A percentile compares a stretch with the other conserved stretches of the same genome.
Evolutionary conservation across 2,329 filamentous ascomycete genomes (phyloP).

Genomic region (Hirsutella rhossiliensis): DNA sequence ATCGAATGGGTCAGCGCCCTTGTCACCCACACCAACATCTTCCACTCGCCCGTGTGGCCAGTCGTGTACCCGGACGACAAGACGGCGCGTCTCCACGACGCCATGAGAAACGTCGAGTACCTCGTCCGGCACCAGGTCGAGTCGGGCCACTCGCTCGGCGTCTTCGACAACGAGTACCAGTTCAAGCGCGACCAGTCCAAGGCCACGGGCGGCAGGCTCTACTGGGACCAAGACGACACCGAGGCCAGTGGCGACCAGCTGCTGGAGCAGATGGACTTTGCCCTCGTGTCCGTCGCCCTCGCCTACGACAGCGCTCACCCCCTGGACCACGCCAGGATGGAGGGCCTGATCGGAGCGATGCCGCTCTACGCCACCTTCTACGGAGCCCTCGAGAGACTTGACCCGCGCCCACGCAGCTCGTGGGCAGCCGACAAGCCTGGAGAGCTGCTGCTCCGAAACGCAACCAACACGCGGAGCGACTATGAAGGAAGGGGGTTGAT

Average conservation of each 20-base stretch:
- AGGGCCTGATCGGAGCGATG: neutral
- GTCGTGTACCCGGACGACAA: slow-evolving; percentile 7
- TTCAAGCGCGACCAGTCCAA: slow-evolving; percentile 12
- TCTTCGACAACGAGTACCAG: slow-evolving; percentile 13
- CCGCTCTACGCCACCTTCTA: neutral
- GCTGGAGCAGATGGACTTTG: slow-evolving; percentile 19
- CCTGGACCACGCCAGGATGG: slow-evolving; percentile 6
- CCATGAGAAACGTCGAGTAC: slow-evolving; percentile 3
- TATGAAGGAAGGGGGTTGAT: slow-evolving; percentile 15
- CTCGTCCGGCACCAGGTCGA: slow-evolving; percentile 9
- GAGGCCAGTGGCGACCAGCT: slow-evolving; percentile 6
- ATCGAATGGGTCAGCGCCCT: slow-evolving; percentile 12
- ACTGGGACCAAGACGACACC: slow-evolving; percentile 11
- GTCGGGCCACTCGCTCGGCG: slow-evolving; percentile 9
- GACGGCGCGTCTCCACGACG: slow-evolving; percentile 6
- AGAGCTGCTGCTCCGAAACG: slow-evolving; percentile 13
- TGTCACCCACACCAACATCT: slow-evolving; percentile 13
- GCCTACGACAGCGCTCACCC: slow-evolving; percentile 12
- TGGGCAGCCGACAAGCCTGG: slow-evolving; percentile 13
- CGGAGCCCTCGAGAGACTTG: neutral
- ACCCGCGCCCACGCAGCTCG: slow-evolving; percentile 11
- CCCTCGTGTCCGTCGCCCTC: slow-evolving; percentile 16
- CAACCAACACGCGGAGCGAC: slow-evolving; percentile 13
- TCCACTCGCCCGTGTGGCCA: slow-evolving; percentile 11
- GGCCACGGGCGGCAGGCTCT: slow-evolving; percentile 11